Base-by-base conservation (phyloP, 2,329 filamentous ascomycete genomes). In the Ilyonectria robusta region DNA sequence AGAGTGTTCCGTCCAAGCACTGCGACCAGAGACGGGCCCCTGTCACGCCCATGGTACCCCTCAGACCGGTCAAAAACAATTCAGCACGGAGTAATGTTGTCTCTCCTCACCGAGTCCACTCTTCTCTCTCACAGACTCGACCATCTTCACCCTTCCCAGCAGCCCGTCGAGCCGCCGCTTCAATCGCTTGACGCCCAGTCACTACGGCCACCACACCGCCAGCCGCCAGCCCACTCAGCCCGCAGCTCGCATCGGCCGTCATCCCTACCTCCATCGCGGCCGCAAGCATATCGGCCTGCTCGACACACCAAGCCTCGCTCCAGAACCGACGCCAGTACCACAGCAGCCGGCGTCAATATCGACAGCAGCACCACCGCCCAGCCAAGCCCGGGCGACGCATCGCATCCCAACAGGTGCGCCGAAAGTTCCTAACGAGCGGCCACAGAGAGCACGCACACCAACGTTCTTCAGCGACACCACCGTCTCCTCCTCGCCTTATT, bases 31-130 rank as follows among this genome's bases (percentile, higher is more conserved):
- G 64, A 72, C 59, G 56, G 48, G 59, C 71, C 78, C 76, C 74
- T 78, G 76, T 75, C 70, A 70, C 68, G 67, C 67, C 71, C 73
- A 73, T 74, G 72, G 76, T 81, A 81, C 80, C 80, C 80, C 80
- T 81, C 80, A 81, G 78, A 81, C 78, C 78, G 79, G 77, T 78
- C 70, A 79, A 77, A 81, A 80, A 81, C 79, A 81, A 78, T 79
- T 78, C 79, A 82, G 79, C 78, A 81, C 79, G 77, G 73, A 75
- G 75, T 75, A 74, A 75, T 77, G 77, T 75, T 74, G 68, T 80
- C 70, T 73, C 73, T 79, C 73, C 76, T 82, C 80, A 82, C 80
- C 81, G 81, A 81, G 78, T 79, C 77, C 78, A 79, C 77, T 80
- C 78, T 78, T 74, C 74, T 77, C 78, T 76, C 73, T 75, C 68